Evolutionary conservation across 139 green algal species (phyloP).

Genomic region (Tetradesmus lagerheimii): DNA sequence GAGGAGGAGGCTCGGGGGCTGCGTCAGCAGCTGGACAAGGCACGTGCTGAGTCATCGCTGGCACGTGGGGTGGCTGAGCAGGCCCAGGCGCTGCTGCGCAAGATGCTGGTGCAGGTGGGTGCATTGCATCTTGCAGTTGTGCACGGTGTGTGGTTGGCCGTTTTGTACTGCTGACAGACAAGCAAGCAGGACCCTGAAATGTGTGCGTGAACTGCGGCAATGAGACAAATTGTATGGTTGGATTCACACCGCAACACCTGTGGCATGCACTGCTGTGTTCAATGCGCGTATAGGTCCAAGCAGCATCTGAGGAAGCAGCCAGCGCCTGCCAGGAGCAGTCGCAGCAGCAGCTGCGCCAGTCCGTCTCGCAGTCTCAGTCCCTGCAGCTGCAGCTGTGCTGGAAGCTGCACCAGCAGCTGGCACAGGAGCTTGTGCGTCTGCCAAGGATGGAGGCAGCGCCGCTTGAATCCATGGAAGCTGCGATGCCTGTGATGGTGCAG

Average conservation of each 20-base stretch:
- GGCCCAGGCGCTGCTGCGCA: neutral
- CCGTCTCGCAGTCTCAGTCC: neutral
- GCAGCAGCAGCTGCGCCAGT: neutral
- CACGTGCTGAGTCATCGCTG: neutral
- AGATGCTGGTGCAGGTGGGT: conserved; percentile 22
- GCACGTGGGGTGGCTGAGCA: neutral
- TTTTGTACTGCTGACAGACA: no score
- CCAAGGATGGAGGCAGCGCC: neutral
- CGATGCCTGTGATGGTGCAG: conserved; percentile 7
- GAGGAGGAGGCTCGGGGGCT: neutral
- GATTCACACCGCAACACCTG: no score
- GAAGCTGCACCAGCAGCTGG: conserved; percentile 24
- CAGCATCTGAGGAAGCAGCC: neutral
- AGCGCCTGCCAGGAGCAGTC: neutral
- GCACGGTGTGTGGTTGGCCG: no score
- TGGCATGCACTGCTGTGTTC: neutral
- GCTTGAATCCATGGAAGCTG: neutral
- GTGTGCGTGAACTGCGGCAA: no score
- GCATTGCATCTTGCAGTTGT: conserved; percentile 2
- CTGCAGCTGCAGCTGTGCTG: neutral
- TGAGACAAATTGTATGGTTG: no score
- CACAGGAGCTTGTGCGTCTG: conserved; percentile 18
- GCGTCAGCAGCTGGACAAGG: neutral
- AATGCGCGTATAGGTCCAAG: neutral
- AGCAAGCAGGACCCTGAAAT: no score